Base-by-base conservation (phyloP, 345 rosid genomes). In the Barbarea vulgaris region DNA sequence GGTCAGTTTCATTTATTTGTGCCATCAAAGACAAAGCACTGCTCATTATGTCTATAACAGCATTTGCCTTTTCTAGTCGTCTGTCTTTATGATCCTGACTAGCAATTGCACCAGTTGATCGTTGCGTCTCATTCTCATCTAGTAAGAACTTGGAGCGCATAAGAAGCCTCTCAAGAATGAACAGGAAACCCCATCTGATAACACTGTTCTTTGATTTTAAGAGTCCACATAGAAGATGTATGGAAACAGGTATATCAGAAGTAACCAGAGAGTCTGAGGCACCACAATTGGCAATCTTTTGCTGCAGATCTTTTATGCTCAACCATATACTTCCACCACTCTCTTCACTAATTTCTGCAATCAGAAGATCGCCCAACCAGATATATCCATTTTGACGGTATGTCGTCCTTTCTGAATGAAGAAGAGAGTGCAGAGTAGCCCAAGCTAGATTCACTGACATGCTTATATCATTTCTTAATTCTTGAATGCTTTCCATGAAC, bases 361-460 rank as follows among this genome's bases (percentile, higher is more conserved):
- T 89, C 68, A 95, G 93, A 84, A 95, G 83, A 83, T 95, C 97
- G 22, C 97, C 91, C 76, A 95, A 82, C 99, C 99, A 93, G 73
- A 87, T 87, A 81, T 87, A 90, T 62, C 98, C 99, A 85, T 90
- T 95, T 78, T 79, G 96, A 75, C 93, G 90, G 70, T 81, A 92
- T 15, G 90, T 81, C 73, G 83, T 82, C 74, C 93, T 89, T 73
- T 88, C 91, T 34, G 98, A 95, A 79, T 92, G 99, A 80, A 95
- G 91, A 77, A 95, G 99, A 65, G 97, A 95, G 80, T 95, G 99
- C 77, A 93, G 81, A 33, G 89, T 90, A 64, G 89, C 86, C 99
- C 99, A 95, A 21, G 91, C 79, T 22, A 86, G 85, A 79, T 89
- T 88, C 61, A 84, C 86, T 70, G 91, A 79, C 84, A 69, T 70